These are phyloP conservation scores for Nemania serpens DNA, from an alignment of 2,329 filamentous ascomycete genomes.

Conservation along the genomic window DNA sequence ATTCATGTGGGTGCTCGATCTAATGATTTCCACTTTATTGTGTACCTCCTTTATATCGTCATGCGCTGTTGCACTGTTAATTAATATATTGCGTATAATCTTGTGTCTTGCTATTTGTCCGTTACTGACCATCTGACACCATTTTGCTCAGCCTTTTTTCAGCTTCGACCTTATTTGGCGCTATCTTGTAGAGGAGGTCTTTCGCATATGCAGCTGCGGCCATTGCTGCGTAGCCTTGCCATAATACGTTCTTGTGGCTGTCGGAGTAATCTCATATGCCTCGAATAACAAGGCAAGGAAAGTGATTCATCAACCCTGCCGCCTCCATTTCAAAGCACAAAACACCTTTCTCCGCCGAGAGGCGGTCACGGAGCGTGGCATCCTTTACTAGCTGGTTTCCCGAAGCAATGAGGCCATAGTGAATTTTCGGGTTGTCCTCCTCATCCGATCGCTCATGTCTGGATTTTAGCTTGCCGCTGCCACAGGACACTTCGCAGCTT, in stretches of 20 bases:
- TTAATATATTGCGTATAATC: too few species aligned
- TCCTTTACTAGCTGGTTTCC: not conserved
- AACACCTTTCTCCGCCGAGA: not conserved
- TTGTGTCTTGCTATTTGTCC: too few species aligned
- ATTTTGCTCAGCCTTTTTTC: not conserved
- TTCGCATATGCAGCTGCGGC: conserved; percentile 5
- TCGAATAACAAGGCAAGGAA: conserved; percentile 1
- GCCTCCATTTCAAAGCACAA: too few species aligned
- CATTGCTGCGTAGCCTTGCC: conserved; percentile 3
- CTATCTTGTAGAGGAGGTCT: not conserved
- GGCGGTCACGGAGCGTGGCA: not conserved
- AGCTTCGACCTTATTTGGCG: not conserved
- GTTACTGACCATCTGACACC: not conserved
- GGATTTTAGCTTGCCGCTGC: conserved; percentile 1
- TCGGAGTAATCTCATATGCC: conserved; percentile 12
- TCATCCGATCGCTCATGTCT: not conserved
- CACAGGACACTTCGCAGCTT: not conserved
- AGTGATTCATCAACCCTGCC: not conserved
- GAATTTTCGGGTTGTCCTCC: conserved; percentile 23
- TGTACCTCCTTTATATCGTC: not conserved
- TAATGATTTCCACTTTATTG: not conserved
- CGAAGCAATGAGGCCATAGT: conserved; percentile 1
- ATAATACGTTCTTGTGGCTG: not conserved
- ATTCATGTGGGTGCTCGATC: not conserved
- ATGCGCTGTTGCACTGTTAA: conserved; percentile 4